Percentiles rank a stretch among this genome's conserved stretches.
Evolutionary conservation across 345 rosid genomes (phyloP).

Genomic region (Physaria fendleri): DNA sequence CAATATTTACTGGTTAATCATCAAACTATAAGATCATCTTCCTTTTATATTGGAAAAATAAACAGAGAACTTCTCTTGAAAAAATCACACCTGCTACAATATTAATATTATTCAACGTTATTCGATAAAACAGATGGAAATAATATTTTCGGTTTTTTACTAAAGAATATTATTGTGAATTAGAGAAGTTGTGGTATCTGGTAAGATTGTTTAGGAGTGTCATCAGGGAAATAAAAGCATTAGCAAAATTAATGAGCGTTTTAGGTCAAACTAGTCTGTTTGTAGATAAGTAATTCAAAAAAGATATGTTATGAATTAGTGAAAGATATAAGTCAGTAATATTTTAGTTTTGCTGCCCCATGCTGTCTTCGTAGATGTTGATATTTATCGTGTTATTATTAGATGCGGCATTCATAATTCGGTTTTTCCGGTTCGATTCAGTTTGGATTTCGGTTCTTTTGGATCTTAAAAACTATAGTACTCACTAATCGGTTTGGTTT

Average conservation of each 20-base stretch:
- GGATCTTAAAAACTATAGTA: too few species aligned
- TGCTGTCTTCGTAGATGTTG: not conserved
- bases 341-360: not conserved
- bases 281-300: too few species aligned
- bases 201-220: too few species aligned
- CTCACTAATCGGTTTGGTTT: too few species aligned
- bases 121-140: not conserved
- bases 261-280: too few species aligned
- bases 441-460: too few species aligned
- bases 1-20: not conserved
- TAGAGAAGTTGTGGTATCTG: too few species aligned
- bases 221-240: too few species aligned
- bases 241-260: too few species aligned
- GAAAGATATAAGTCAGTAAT: not conserved
- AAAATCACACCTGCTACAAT: not conserved
- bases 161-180: not conserved
- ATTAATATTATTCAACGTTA: not conserved
- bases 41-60: not conserved
- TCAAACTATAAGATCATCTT: not conserved
- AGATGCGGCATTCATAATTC: not conserved
- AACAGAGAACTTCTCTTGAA: not conserved
- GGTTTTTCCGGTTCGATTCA: too few species aligned
- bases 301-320: not conserved
- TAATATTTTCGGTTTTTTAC: not conserved
- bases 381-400: too few species aligned